phyloP scores from a whole-genome alignment of 768 basidiomycete species.

The Kwoniella mangroviensis region DNA sequence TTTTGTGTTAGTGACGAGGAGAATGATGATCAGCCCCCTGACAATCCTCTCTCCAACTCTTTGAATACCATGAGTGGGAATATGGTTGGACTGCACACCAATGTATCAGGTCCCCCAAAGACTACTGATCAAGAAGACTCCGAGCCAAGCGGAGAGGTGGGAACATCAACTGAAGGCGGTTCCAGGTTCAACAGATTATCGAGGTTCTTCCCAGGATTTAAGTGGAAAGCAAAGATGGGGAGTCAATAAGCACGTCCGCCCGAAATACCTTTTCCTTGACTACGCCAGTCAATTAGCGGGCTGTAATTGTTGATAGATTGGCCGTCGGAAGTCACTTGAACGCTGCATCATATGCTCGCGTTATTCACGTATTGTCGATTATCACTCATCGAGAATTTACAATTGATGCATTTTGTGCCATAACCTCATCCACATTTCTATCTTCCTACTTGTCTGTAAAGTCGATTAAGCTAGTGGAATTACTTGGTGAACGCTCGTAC shows the following conservation, averaged over 20 bases:
- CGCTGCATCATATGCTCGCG: no score
- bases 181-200: neutral
- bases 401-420: neutral
- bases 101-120: neutral
- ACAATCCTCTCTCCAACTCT: neutral
- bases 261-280: no score
- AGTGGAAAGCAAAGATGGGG: neutral
- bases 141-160: neutral
- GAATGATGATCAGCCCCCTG: no score
- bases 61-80: neutral
- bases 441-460: no score
- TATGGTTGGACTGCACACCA: no score
- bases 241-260: neutral
- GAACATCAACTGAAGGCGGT: neutral
- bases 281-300: no score
- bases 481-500: constrained; percentile 87
- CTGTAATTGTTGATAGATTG: no score
- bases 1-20: no score
- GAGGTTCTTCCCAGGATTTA: neutral
- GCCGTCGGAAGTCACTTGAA: no score
- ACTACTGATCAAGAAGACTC: neutral
- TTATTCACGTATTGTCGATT: neutral
- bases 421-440: neutral
- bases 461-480: neutral
- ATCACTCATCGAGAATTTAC: constrained; percentile 1